Conservation (phyloP, 2,329 filamentous ascomycete species). For the Botrytis pseudocinerea region DNA sequence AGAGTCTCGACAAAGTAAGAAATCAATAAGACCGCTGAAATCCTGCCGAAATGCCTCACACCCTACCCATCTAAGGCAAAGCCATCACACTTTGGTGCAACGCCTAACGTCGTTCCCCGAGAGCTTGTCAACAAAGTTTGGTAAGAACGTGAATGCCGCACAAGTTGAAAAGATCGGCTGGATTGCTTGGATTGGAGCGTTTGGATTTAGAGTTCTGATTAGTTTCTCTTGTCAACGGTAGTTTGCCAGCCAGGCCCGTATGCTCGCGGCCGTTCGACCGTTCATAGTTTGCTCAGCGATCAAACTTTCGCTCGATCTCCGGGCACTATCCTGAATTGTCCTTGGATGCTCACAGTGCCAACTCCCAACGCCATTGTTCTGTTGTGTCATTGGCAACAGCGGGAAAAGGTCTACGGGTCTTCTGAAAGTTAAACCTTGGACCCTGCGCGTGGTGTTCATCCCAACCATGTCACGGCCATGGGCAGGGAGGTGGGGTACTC, state of each 20-base stretch:
- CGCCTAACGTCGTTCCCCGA: not conserved
- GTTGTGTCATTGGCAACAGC: not conserved
- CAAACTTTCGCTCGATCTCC: not conserved
- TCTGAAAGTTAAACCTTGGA: not conserved
- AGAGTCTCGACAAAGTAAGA: not conserved
- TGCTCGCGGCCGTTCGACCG: not conserved
- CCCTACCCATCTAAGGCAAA: not conserved
- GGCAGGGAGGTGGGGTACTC: conserved; percentile 18
- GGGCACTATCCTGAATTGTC: not conserved
- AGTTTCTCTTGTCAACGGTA: conserved; percentile 6
- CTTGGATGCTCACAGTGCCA: not conserved
- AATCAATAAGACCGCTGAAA: not conserved
- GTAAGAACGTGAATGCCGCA: not conserved
- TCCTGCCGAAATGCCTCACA: not conserved
- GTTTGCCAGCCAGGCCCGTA: not conserved
- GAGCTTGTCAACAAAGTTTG: not conserved
- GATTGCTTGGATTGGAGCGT: not conserved
- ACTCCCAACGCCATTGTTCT: not conserved
- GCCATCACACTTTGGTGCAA: not conserved
- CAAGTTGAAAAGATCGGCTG: not conserved
- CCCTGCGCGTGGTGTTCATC: not conserved
- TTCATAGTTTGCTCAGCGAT: not conserved
- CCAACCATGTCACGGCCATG: not conserved
- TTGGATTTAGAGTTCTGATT: conserved; percentile 12
- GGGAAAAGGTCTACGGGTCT: conserved; percentile 13